Conservation (phyloP, 192 early-diverging fungal species). For the Coemansia reversa region DNA sequence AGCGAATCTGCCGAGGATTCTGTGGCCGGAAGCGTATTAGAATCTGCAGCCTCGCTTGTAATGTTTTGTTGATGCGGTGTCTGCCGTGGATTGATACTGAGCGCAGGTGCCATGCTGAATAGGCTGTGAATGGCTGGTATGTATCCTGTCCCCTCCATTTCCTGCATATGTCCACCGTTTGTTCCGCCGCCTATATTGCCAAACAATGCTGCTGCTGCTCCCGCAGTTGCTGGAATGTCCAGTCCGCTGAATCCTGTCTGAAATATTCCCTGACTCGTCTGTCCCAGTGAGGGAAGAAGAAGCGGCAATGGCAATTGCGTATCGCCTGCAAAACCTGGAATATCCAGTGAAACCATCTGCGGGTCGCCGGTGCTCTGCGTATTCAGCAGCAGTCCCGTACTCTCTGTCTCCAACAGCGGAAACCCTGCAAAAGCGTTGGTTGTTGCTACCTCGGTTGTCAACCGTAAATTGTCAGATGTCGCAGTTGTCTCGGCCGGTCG, state of each 20-base stretch:
- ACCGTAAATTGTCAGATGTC: neutral
- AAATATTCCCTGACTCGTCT: constrained; percentile 2
- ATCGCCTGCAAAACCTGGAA: constrained; percentile 2
- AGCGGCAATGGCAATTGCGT: neutral
- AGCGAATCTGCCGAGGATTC: neutral
- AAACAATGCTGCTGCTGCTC: constrained; percentile 1
- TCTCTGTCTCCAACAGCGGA: neutral
- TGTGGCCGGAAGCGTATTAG: neutral
- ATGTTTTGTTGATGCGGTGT: neutral
- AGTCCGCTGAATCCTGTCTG: neutral
- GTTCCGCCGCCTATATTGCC: constrained; percentile 3
- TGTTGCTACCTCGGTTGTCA: neutral
- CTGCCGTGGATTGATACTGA: constrained; percentile 2
- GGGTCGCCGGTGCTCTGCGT: neutral
- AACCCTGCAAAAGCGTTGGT: neutral
- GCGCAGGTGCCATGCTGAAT: constrained; percentile 13
- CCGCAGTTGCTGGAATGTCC: neutral
- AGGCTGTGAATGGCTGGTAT: constrained; percentile 25
- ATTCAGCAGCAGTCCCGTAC: neutral
- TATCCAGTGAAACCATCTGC: constrained; percentile 8
- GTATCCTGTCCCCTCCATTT: neutral
- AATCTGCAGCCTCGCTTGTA: neutral
- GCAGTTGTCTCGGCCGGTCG: neutral
- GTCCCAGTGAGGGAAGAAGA: constrained; percentile 10
- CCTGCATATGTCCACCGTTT: neutral